Conservation (phyloP, 1,284 basidiomycete species). For the Cryptococcus sp. region DNA sequence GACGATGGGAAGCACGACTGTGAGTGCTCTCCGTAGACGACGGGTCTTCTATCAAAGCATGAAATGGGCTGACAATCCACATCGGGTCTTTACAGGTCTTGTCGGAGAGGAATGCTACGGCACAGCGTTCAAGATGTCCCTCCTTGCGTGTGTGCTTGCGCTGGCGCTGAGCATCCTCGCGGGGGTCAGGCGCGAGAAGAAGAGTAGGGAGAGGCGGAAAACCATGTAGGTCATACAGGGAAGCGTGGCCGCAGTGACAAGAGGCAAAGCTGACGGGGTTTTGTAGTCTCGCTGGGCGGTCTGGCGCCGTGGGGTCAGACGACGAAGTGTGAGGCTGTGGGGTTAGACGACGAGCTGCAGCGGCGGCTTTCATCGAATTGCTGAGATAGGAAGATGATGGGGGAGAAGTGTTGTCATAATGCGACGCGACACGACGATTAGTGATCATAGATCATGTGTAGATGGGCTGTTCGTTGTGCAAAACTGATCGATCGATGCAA, state of each 20-base stretch:
- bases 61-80: too few relatives aligned
- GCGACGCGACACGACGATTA: too few relatives aligned
- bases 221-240: slow-evolving; percentile 3
- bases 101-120: slow-evolving; percentile 45
- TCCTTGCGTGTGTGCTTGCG: slow-evolving; percentile 36
- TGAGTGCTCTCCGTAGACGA: slow-evolving; percentile 6
- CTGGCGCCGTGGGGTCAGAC: slow-evolving; percentile 1
- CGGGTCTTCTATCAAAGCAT: too few relatives aligned
- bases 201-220: slow-evolving; percentile 14
- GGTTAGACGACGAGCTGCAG: too few relatives aligned
- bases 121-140: slow-evolving; percentile 44
- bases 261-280: neutral
- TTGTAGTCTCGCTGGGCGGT: slow-evolving; percentile 8
- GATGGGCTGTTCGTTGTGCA: too few relatives aligned
- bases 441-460: too few relatives aligned
- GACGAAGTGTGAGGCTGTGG: slow-evolving; percentile 4
- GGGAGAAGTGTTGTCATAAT: neutral
- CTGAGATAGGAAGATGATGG: too few relatives aligned
- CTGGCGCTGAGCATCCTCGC: slow-evolving; percentile 37
- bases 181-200: slow-evolving; percentile 37
- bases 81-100: slow-evolving; percentile 24
- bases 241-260: neutral
- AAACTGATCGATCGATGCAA: too few relatives aligned
- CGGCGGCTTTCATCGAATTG: too few relatives aligned
- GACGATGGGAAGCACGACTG: slow-evolving; percentile 23